phyloP scores from a whole-genome alignment of 2,329 filamentous ascomycete genomes.

The Fonsecaea multimorphosa region DNA sequence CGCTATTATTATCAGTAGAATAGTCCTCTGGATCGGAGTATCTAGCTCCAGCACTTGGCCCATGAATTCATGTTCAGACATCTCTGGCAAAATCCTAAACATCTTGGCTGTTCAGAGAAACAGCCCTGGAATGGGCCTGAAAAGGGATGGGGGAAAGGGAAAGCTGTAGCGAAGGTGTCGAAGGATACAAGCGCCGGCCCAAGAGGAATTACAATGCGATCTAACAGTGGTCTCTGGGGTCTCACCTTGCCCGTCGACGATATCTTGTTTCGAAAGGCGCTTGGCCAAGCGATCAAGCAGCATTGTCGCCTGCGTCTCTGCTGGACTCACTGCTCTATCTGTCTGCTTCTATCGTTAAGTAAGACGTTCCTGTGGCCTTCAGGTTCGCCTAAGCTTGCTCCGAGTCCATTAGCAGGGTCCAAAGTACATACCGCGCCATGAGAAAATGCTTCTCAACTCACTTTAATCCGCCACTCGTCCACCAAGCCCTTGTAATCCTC shows the following conservation, averaged over 20 bases:
- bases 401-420: not conserved
- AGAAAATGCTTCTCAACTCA: not conserved
- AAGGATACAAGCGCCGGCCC: not conserved
- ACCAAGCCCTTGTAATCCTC: constrained; percentile 51
- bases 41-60: not conserved
- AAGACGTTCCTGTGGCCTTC: not conserved
- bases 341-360: not conserved
- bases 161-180: not conserved
- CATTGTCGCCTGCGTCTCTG: not conserved
- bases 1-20: not conserved
- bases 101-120: not conserved
- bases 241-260: not conserved
- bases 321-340: not conserved
- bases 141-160: not conserved
- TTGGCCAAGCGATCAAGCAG: not conserved
- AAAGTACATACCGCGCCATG: not conserved
- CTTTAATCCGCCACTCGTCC: constrained; percentile 44
- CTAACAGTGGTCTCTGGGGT: not conserved
- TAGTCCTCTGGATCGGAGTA: not conserved
- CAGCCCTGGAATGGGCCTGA: not conserved
- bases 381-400: not conserved
- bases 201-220: not conserved
- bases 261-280: not conserved
- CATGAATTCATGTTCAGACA: not conserved
- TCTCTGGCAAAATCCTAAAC: not conserved